Evolutionary conservation across 1,284 basidiomycete species (phyloP).

Genomic region (Cryptococcus depauperatus): DNA sequence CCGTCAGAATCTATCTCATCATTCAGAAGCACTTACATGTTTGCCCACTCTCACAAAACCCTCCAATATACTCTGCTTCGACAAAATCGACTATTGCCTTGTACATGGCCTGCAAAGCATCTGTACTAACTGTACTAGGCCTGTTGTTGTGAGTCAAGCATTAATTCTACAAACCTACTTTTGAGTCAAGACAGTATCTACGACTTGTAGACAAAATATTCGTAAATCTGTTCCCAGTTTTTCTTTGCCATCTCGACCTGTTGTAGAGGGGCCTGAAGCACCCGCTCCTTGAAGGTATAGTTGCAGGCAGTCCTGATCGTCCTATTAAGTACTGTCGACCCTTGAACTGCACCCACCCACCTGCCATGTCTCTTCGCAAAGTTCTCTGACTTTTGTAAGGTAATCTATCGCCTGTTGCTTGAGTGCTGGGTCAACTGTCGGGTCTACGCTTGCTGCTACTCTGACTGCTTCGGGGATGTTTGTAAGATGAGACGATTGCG

Average conservation of each 20-base stretch:
- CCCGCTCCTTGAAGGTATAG: constrained; percentile 47
- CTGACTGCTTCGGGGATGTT: constrained; percentile 44
- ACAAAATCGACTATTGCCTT: constrained; percentile 42
- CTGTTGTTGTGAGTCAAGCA: constrained; percentile 13
- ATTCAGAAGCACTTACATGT: constrained; percentile 30
- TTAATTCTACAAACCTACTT: constrained; percentile 25
- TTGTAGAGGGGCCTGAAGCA: constrained; percentile 24
- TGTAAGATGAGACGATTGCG: constrained; percentile 31
- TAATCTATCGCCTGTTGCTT: constrained; percentile 44
- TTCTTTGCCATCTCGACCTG: constrained; percentile 44
- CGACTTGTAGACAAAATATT: constrained; percentile 45
- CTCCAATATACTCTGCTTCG: constrained; percentile 43
- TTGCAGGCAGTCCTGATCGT: constrained; percentile 41
- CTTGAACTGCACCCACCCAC: no score
- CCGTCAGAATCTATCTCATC: no score
- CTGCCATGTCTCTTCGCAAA: constrained; percentile 46
- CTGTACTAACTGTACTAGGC: constrained; percentile 28
- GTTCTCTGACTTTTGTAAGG: constrained; percentile 40
- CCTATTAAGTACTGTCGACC: background rate
- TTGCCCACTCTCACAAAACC: constrained; percentile 40
- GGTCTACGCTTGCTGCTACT: constrained; percentile 39
- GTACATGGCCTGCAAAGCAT: constrained; percentile 39
- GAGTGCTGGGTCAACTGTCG: constrained; percentile 30
- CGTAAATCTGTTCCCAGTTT: constrained; percentile 41
- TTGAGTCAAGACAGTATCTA: constrained; percentile 39